phyloP scores from a whole-genome alignment of 352 stramenopile genomes.

The Phytophthora cactorum region DNA sequence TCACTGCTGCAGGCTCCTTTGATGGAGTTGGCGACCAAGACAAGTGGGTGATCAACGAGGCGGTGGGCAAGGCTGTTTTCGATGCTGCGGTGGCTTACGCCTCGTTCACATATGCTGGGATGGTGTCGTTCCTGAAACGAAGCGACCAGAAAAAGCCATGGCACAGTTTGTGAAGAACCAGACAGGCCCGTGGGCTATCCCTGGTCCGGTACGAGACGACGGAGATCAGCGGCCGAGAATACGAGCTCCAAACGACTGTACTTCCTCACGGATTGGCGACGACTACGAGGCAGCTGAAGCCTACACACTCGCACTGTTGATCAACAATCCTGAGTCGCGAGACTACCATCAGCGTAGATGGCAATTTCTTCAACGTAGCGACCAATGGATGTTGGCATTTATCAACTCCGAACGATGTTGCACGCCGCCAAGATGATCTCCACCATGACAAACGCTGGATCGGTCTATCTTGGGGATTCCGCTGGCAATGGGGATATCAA shows the following conservation, averaged over 20 bases:
- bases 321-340: conserved; percentile 48
- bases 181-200: conserved; percentile 19
- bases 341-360: conserved; percentile 34
- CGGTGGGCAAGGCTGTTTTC: conserved; percentile 49
- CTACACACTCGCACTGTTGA: conserved; percentile 36
- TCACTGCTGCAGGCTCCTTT: no score
- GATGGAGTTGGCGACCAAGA: no score
- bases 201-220: conserved; percentile 52
- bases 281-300: conserved; percentile 28
- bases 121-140: conserved; percentile 43
- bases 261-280: conserved; percentile 40
- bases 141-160: conserved; percentile 36
- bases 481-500: not conserved
- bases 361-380: conserved; percentile 37
- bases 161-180: conserved; percentile 38
- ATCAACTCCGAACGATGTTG: conserved; percentile 37
- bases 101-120: conserved; percentile 41
- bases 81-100: conserved; percentile 42
- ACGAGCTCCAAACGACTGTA: conserved; percentile 49
- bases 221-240: conserved; percentile 33
- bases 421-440: conserved; percentile 30
- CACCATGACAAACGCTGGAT: conserved; percentile 31
- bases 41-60: conserved; percentile 43
- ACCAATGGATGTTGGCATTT: conserved; percentile 43
- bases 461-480: conserved; percentile 25